Evolutionary conservation across 352 stramenopile genomes (phyloP).

Genomic region (Pythium vanterpoolii): DNA sequence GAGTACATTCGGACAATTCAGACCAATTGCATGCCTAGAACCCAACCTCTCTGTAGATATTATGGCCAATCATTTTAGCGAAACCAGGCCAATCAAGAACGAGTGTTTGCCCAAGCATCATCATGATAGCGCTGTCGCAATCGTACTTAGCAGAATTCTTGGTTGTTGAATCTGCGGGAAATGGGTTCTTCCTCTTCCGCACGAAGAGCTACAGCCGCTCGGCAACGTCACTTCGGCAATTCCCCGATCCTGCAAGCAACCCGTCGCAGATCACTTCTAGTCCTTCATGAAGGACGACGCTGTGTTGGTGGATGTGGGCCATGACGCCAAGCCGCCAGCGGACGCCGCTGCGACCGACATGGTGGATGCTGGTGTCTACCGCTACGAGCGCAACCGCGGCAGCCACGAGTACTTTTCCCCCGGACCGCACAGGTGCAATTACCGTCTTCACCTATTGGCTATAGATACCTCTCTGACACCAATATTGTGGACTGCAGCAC

Average conservation of each 20-base stretch:
- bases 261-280: background rate
- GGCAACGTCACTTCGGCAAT: background rate
- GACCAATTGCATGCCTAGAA: slow-evolving; percentile 5
- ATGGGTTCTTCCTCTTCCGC: slow-evolving; percentile 7
- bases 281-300: slow-evolving; percentile 14
- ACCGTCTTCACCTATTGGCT: too few relatives aligned
- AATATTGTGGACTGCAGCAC: slow-evolving; percentile 15
- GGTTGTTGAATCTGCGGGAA: slow-evolving; percentile 3
- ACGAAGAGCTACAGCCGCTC: background rate
- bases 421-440: slow-evolving; percentile 46
- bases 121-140: background rate
- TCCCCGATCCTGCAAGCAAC: background rate
- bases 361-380: slow-evolving; percentile 65
- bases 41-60: background rate
- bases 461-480: background rate
- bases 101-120: slow-evolving; percentile 23
- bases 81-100: background rate
- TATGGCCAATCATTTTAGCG: background rate
- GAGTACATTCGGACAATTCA: background rate
- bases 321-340: slow-evolving; percentile 2
- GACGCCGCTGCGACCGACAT: slow-evolving; percentile 21
- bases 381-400: slow-evolving; percentile 62
- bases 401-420: slow-evolving; percentile 82
- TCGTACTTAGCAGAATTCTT: slow-evolving; percentile 14
- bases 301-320: slow-evolving; percentile 14